Evolutionary conservation across 2,329 filamentous ascomycete genomes (phyloP), one percentile per base, ranked within the genome.

Genomic region (Colletotrichum spinosum): DNA sequence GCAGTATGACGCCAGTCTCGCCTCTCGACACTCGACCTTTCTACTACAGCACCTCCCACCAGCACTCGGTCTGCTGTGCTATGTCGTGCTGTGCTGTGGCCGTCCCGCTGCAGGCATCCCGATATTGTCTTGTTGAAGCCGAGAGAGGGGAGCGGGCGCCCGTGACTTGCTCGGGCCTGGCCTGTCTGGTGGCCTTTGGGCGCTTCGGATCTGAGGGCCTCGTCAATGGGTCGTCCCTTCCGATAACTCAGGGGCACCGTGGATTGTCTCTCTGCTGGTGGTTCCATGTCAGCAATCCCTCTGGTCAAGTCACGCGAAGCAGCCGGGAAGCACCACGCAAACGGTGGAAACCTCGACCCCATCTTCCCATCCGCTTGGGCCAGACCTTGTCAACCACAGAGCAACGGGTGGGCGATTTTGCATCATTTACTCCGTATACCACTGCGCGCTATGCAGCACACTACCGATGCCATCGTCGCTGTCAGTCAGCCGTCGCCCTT

Each of bases 401-500:
- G 25, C 25, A 25, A 25, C 25, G 25, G 25, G 25, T 25, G 25
- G 25, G 4, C 25, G 25, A 25, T 4, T 25, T 25, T 25, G 4
- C 25, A 25, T 5, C 25, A 25, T 25, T 25, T 25, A 25, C 25
- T 25, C 25, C 25, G 25, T 25, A 25, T 25, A 25, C 25, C 25
- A 25, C 25, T 25, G 25, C 25, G 25, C 25, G 25, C 25, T 25
- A 25, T 25, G 3, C 25, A 25, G 25, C 25, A 25, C 44, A 38
- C 57, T 34, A 39, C 41, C 41, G 41, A 44, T 55, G 58, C 51
- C 58, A 55, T 52, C 42, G 15, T 35, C 59, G 57, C 62, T 65
- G 62, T 65, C 57, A 55, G 57, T 52, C 51, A 61, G 57, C 51
- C 52, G 46, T 51, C 62, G 58, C 55, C 62, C 55, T 45, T 50